phyloP scores from a whole-genome alignment of 305 asterid species.

The Fraxinus platypoda region DNA sequence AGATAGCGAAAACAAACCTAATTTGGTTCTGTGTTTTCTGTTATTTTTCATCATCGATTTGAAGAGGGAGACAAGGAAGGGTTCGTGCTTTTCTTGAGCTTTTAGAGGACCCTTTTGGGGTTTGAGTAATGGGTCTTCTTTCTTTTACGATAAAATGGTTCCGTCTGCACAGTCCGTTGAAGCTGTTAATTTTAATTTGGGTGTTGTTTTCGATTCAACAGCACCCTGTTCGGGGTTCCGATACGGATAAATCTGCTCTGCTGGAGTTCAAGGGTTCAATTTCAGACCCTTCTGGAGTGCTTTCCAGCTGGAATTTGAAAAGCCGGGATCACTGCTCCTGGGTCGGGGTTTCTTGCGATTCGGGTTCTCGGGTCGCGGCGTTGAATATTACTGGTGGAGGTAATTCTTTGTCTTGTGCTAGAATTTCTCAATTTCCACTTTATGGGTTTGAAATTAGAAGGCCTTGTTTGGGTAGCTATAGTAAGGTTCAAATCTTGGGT shows the following conservation, averaged over 20 bases:
- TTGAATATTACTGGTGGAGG: conserved; percentile 67
- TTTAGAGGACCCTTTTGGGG: conserved; percentile 56
- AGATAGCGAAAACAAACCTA: conserved; percentile 22
- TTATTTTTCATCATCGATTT: conserved; percentile 10
- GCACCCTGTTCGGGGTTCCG: conserved; percentile 41
- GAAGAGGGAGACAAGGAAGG: conserved; percentile 28
- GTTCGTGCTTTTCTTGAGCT: conserved; percentile 28
- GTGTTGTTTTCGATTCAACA: conserved; percentile 43
- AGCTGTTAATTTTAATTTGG: conserved; percentile 50
- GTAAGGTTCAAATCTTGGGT: conserved; percentile 46
- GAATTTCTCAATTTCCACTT: conserved; percentile 67
- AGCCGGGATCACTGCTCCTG: conserved; percentile 64
- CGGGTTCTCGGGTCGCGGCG: conserved; percentile 61
- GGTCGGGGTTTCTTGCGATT: conserved; percentile 67
- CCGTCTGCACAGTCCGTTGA: conserved; percentile 44
- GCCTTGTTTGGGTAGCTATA: conserved; percentile 41
- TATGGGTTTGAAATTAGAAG: conserved; percentile 75
- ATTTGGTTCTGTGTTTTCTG: conserved; percentile 39
- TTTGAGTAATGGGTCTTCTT: conserved; percentile 60
- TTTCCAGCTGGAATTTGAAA: conserved; percentile 55
- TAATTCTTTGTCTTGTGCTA: conserved; percentile 64
- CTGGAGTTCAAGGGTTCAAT: conserved; percentile 68
- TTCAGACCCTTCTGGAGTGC: conserved; percentile 58
- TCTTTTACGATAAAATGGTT: conserved; percentile 53
- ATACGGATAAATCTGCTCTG: conserved; percentile 72